Conservation (phyloP, 1,139 yeast genomes). For the Blastobotrys ciferrii region DNA sequence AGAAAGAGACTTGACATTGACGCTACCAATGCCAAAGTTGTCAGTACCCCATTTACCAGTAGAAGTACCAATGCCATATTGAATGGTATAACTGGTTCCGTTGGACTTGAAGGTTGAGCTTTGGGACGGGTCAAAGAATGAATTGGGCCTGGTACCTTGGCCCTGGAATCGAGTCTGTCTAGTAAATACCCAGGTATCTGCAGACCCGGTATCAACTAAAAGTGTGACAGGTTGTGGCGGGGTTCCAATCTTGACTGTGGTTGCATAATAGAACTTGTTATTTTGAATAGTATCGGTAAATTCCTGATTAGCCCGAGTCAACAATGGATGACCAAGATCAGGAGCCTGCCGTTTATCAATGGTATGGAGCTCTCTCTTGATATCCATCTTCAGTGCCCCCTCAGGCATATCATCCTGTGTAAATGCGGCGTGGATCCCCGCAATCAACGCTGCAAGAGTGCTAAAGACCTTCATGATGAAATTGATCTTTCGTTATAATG, state of each 20-base stretch:
- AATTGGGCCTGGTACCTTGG: constrained; percentile 23
- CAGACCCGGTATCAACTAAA: constrained; percentile 63
- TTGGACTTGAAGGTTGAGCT: constrained; percentile 26
- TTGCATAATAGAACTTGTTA: constrained; percentile 38
- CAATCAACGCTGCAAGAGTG: background rate
- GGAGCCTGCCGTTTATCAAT: constrained; percentile 21
- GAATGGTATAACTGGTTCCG: constrained; percentile 25
- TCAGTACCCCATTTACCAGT: constrained; percentile 52
- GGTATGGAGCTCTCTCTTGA: constrained; percentile 25
- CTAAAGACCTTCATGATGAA: background rate
- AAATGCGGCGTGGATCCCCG: background rate
- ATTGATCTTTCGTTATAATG: background rate
- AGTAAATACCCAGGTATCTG: constrained; percentile 62
- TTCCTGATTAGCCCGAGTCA: constrained; percentile 22
- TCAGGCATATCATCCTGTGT: constrained; percentile 20
- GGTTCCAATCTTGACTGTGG: constrained; percentile 31
- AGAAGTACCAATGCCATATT: constrained; percentile 32
- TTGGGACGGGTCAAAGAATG: constrained; percentile 39
- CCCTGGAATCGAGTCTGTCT: constrained; percentile 29
- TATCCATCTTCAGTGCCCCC: constrained; percentile 29
- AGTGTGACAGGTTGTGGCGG: constrained; percentile 31
- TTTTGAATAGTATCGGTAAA: constrained; percentile 34
- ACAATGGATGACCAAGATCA: constrained; percentile 19
- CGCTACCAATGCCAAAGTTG: constrained; percentile 42
- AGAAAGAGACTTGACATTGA: constrained; percentile 41